A percentile compares a stretch with the other conserved stretches of the same genome.
Conservation (phyloP, 164 flowering plant genomes). For the Tetrastigma voinierianum region DNA sequence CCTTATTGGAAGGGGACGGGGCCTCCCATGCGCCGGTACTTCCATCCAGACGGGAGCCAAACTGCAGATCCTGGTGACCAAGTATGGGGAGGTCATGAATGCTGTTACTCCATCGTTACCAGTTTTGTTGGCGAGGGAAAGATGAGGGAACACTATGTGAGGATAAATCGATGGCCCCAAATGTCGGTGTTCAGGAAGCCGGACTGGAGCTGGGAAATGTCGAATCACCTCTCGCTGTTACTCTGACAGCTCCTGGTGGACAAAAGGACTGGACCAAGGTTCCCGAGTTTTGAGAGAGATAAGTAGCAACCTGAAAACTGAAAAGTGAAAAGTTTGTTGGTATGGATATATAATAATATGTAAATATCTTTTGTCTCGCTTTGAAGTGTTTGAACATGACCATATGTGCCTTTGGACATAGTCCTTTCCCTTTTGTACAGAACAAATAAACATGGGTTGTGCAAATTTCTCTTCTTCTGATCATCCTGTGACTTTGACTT, state of each 20-base stretch:
- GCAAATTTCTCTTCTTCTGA: too few relatives aligned
- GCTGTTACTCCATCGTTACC: conserved; percentile 60
- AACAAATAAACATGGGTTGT: too few relatives aligned
- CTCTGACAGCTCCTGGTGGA: conserved; percentile 63
- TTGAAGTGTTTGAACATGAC: too few relatives aligned
- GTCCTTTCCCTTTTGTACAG: too few relatives aligned
- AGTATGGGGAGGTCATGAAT: conserved; percentile 89
- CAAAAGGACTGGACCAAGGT: conserved; percentile 61
- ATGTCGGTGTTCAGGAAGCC: conserved; percentile 51
- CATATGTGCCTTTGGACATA: too few relatives aligned
- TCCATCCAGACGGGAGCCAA: conserved; percentile 73
- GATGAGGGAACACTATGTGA: conserved; percentile 73
- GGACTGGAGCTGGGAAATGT: conserved; percentile 89
- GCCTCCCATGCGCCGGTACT: conserved; percentile 67
- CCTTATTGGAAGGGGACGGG: conserved; percentile 76
- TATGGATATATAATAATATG: too few relatives aligned
- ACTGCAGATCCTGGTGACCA: conserved; percentile 65
- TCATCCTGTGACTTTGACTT: too few relatives aligned
- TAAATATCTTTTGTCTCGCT: too few relatives aligned
- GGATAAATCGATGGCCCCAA: conserved; percentile 78
- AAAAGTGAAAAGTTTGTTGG: too few relatives aligned
- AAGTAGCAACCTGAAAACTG: too few relatives aligned
- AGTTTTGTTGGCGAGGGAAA: conserved; percentile 51
- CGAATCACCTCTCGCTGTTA: conserved; percentile 57
- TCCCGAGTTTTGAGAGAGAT: conserved; percentile 24